phyloP scores from a whole-genome alignment of 1,284 basidiomycete species.

The Polyporus tsugae region DNA sequence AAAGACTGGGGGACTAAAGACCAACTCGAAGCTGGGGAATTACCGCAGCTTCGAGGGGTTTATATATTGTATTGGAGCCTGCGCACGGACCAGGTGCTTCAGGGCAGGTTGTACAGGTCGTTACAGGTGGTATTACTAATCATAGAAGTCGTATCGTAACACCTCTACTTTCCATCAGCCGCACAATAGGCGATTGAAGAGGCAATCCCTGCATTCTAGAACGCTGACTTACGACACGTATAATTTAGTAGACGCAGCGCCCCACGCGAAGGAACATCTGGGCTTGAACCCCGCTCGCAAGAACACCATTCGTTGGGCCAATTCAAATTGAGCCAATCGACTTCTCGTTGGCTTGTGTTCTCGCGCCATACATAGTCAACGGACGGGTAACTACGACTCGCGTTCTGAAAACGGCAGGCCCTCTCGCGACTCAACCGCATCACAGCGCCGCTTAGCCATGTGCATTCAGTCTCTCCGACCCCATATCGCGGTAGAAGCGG shows the following conservation, averaged over 20 bases:
- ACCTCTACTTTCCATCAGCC: not conserved
- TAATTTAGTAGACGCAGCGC: not conserved
- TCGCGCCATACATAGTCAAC: not conserved
- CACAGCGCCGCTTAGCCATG: not conserved
- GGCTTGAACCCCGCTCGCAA: not conserved
- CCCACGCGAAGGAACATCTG: not conserved
- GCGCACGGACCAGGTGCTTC: too few relatives aligned
- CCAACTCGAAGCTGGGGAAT: too few relatives aligned
- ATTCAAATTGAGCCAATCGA: not conserved
- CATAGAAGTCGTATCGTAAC: too few relatives aligned
- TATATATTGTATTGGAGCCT: too few relatives aligned
- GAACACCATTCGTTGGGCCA: not conserved
- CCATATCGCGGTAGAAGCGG: not conserved
- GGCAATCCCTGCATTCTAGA: not conserved
- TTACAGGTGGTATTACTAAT: too few relatives aligned
- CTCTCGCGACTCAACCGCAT: slow-evolving; percentile 1
- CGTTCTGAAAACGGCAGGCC: not conserved
- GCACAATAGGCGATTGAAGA: not conserved
- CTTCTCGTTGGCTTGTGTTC: not conserved
- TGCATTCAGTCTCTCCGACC: not conserved
- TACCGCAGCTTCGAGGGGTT: too few relatives aligned
- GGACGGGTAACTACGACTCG: not conserved
- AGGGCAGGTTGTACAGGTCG: too few relatives aligned
- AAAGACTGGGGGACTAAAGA: too few relatives aligned
- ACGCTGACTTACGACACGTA: not conserved